phyloP scores from a whole-genome alignment of 108 stramenopile genomes.

The Hondaea fermentalgiana region DNA sequence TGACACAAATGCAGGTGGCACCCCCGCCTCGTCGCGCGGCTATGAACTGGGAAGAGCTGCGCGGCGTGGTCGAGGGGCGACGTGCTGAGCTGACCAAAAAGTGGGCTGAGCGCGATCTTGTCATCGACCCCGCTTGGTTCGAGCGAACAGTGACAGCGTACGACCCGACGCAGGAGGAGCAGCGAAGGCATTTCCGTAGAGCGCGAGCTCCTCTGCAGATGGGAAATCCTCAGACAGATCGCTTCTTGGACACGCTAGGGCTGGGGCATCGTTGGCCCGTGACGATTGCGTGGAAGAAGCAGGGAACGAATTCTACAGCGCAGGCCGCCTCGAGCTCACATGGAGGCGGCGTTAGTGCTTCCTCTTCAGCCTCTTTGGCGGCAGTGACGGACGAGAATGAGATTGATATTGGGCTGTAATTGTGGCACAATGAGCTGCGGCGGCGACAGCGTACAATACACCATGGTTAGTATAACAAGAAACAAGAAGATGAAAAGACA shows the following conservation, averaged over 20 bases:
- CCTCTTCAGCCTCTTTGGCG: not conserved
- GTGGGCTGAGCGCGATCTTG: not conserved
- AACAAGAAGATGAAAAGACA: too few relatives aligned
- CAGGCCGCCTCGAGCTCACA: not conserved
- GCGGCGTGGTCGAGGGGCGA: not conserved
- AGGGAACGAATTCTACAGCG: not conserved
- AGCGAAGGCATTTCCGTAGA: not conserved
- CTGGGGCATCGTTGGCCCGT: slow-evolving; percentile 50
- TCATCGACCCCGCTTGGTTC: slow-evolving; percentile 12
- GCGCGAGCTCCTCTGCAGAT: slow-evolving; percentile 44
- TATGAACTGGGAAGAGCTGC: not conserved
- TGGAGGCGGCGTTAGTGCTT: not conserved
- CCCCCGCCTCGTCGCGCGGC: not conserved
- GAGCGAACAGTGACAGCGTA: slow-evolving; percentile 38
- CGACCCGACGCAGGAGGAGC: slow-evolving; percentile 32
- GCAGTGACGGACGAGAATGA: not conserved
- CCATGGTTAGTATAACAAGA: too few relatives aligned
- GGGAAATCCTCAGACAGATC: slow-evolving; percentile 88
- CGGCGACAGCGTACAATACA: too few relatives aligned
- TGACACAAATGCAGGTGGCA: slow-evolving; percentile 54
- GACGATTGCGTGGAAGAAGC: not conserved
- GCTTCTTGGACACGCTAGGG: slow-evolving; percentile 59
- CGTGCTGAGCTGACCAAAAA: not conserved
- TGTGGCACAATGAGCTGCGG: too few relatives aligned
- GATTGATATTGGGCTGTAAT: not conserved